phyloP scores from a whole-genome alignment of 345 rosid species.

The Syzygium aqueum region DNA sequence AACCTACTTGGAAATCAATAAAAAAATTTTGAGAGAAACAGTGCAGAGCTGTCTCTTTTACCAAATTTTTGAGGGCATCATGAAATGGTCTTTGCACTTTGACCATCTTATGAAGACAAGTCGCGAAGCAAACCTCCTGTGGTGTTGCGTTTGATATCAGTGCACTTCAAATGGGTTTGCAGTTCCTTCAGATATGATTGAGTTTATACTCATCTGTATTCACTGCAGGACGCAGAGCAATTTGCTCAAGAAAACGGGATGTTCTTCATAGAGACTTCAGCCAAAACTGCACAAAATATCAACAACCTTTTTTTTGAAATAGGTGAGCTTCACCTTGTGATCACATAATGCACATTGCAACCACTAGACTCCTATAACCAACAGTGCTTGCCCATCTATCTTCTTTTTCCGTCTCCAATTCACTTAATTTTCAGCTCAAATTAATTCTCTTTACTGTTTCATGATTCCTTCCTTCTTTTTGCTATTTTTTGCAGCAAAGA shows the following conservation, averaged over 20 bases:
- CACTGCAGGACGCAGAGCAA: slow-evolving; percentile 22
- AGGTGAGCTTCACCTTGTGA: slow-evolving; percentile 7
- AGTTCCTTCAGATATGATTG: background rate
- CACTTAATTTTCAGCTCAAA: background rate
- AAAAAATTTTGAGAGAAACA: background rate
- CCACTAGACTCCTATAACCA: background rate
- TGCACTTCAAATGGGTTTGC: background rate
- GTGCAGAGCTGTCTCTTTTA: background rate
- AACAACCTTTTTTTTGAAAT: slow-evolving; percentile 34
- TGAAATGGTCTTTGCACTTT: background rate
- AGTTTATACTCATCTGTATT: background rate
- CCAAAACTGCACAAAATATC: slow-evolving; percentile 30
- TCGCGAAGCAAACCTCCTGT: background rate
- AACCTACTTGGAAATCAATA: background rate
- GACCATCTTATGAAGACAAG: background rate
- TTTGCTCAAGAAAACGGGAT: slow-evolving; percentile 35
- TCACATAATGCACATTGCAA: background rate
- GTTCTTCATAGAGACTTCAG: slow-evolving; percentile 39
- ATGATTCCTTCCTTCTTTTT: background rate
- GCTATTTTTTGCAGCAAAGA: slow-evolving; percentile 35
- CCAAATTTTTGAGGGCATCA: background rate
- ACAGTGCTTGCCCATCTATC: background rate
- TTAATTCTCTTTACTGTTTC: background rate
- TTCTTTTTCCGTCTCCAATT: background rate
- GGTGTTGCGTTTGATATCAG: background rate